Evolutionary conservation across 192 early-diverging fungal genomes (phyloP).

Genomic region (Gamsiella multidivaricata): DNA sequence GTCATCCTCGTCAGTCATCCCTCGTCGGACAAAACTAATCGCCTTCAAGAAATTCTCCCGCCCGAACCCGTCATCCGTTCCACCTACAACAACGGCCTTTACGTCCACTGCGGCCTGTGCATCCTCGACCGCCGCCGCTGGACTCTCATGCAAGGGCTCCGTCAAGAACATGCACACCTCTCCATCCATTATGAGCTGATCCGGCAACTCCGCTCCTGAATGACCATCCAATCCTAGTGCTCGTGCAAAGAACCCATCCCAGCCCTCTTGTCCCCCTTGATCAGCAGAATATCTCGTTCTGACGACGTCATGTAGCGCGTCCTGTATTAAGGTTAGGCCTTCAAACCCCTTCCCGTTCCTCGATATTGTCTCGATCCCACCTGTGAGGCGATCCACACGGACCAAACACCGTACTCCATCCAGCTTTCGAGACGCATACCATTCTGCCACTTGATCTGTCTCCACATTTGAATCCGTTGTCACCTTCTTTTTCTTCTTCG

Average conservation of each 20-base stretch:
- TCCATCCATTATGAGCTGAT: constrained; percentile 56
- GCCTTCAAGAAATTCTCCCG: constrained; percentile 28
- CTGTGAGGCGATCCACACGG: constrained; percentile 23
- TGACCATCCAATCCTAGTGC: not conserved
- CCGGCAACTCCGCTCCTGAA: not conserved
- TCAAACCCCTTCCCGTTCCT: constrained; percentile 54
- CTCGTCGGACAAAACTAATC: constrained; percentile 15
- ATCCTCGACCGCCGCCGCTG: not conserved
- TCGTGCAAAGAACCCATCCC: constrained; percentile 18
- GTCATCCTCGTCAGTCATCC: not conserved
- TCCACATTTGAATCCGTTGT: not conserved
- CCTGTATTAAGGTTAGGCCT: constrained; percentile 27
- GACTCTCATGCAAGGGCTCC: not conserved
- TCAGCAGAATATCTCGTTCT: not conserved
- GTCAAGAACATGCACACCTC: constrained; percentile 59
- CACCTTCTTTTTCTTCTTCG: not conserved
- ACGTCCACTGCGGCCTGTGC: not conserved
- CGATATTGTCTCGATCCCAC: constrained; percentile 50
- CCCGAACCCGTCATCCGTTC: constrained; percentile 18
- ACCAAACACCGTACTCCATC: constrained; percentile 65
- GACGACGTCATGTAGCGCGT: constrained; percentile 11
- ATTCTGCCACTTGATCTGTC: constrained; percentile 4
- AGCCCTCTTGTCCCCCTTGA: not conserved
- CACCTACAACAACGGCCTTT: not conserved
- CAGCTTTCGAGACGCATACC: constrained; percentile 62